Base-by-base conservation (phyloP, 2,329 filamentous ascomycete genomes). In the Calonectria pseudoreteaudii region DNA sequence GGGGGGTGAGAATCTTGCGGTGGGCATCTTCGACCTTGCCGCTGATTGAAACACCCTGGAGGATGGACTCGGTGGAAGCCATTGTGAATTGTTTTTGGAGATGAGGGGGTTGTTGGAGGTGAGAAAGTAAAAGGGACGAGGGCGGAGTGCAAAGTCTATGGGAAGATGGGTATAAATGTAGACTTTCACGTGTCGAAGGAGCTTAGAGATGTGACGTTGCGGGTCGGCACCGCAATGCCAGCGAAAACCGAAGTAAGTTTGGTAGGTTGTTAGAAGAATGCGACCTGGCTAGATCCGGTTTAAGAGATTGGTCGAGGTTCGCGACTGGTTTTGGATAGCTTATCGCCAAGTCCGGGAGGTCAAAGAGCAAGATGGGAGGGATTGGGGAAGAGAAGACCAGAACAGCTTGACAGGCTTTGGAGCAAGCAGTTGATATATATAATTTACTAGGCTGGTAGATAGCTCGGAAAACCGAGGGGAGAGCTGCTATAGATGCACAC, bases 1-100 rank as follows among this genome's bases (percentile, higher is more conserved):
- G 91, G 80, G 95, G 96, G 76, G 93, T 98, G 78, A 98, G 91
- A 84, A 99, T 97, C 90, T 98, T 96, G 87, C 92, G 92, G 85
- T 96, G 93, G 80, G 93, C 88, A 73, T 96, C 92, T 82, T 92
- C 92, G 83, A 98, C 88, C 75, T 91, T 86, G 82, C 95, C 96
- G 81, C 95, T 93, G 89, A 98, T 91, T 86, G 93, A 92, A 83
- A 98, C 96, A 86, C 95, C 95, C 85, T 95, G 93, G 79, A 98
- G 93, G 83, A 98, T 94, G 77, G 90, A 87, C 71, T 98, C 94
- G 82, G 91, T 91, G 78, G 90, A 89, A 78, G 92, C 89, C 93
- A 95, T 95, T 76, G 73, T 70, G 76, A 72, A 20, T 65, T 75
- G 64, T 31, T 68, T 31, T 31, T 65, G 41, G 50, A 67, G 31